phyloP scores from a whole-genome alignment of 2,329 filamentous ascomycete species.

The Ascochyta pisi region DNA sequence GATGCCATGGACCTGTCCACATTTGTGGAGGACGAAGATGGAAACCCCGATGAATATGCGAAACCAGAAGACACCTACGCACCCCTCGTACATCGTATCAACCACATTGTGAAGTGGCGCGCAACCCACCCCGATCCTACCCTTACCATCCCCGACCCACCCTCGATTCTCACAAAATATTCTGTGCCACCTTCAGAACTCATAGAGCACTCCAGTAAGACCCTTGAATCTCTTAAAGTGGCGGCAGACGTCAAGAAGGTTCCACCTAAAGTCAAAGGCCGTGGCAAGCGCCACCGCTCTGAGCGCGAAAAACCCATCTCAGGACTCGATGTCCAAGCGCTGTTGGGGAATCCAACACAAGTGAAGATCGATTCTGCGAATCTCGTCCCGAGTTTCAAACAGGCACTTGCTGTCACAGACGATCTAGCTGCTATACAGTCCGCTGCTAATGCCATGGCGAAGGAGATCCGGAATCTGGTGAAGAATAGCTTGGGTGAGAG shows the following conservation, averaged over 20 bases:
- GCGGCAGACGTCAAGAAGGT: constrained; percentile 83
- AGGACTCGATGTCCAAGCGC: constrained; percentile 82
- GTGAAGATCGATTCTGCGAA: constrained; percentile 71
- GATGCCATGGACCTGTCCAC: constrained; percentile 87
- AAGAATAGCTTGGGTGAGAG: constrained; percentile 75
- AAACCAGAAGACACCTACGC: constrained; percentile 83
- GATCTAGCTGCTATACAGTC: constrained; percentile 69
- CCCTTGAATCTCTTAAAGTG: constrained; percentile 69
- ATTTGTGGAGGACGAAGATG: constrained; percentile 76
- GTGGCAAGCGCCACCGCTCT: constrained; percentile 63
- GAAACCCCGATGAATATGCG: constrained; percentile 70
- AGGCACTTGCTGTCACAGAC: constrained; percentile 68
- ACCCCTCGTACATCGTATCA: constrained; percentile 85
- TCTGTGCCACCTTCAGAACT: constrained; percentile 74
- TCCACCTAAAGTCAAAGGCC: constrained; percentile 78
- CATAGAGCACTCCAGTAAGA: constrained; percentile 62
- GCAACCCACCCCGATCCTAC: constrained; percentile 76
- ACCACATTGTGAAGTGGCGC: constrained; percentile 82
- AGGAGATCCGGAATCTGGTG: constrained; percentile 73
- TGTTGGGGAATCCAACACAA: constrained; percentile 69
- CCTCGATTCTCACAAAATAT: constrained; percentile 68
- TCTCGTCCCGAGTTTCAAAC: constrained; percentile 89
- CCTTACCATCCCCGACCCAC: constrained; percentile 60
- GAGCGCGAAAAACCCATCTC: constrained; percentile 83
- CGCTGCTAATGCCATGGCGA: constrained; percentile 75